phyloP scores from a whole-genome alignment of 805 yeast species.

The Lipomyces chichibuensis region DNA sequence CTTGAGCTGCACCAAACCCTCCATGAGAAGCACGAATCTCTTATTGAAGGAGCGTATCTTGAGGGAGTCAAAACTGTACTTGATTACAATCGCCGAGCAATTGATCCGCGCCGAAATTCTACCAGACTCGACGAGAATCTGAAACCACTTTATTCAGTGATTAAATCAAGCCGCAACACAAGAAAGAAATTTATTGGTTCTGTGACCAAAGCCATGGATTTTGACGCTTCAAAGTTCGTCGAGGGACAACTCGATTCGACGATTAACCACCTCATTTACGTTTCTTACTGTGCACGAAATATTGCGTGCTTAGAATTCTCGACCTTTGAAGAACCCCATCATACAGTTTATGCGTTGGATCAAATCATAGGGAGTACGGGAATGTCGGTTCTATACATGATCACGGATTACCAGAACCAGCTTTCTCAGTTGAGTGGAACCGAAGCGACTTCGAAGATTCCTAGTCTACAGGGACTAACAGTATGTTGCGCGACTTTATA shows the following conservation, averaged over 20 bases:
- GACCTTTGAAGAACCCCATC: slow-evolving; percentile 57
- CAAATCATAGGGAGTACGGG: slow-evolving; percentile 50
- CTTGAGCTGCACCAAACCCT: slow-evolving; percentile 57
- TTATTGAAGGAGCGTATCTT: slow-evolving; percentile 65
- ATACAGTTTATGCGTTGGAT: slow-evolving; percentile 52
- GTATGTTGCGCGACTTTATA: slow-evolving; percentile 18
- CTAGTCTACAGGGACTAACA: slow-evolving; percentile 11
- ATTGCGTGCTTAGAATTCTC: slow-evolving; percentile 48
- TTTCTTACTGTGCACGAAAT: slow-evolving; percentile 48
- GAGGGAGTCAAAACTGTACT: slow-evolving; percentile 66
- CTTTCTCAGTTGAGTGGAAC: not conserved
- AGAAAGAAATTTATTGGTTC: slow-evolving; percentile 49
- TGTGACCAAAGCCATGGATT: slow-evolving; percentile 43
- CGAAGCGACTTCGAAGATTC: not conserved
- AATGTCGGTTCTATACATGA: slow-evolving; percentile 23
- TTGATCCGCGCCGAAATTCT: slow-evolving; percentile 35
- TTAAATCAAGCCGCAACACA: slow-evolving; percentile 49
- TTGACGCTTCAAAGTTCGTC: slow-evolving; percentile 40
- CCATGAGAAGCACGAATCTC: slow-evolving; percentile 68
- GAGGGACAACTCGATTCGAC: slow-evolving; percentile 23
- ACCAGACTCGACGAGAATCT: slow-evolving; percentile 46
- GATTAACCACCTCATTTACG: slow-evolving; percentile 40
- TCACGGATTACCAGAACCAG: slow-evolving; percentile 14
- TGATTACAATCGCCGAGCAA: slow-evolving; percentile 46
- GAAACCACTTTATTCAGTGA: slow-evolving; percentile 49